phyloP scores from a whole-genome alignment of 1,284 basidiomycete species.

The Puccinia horiana region DNA sequence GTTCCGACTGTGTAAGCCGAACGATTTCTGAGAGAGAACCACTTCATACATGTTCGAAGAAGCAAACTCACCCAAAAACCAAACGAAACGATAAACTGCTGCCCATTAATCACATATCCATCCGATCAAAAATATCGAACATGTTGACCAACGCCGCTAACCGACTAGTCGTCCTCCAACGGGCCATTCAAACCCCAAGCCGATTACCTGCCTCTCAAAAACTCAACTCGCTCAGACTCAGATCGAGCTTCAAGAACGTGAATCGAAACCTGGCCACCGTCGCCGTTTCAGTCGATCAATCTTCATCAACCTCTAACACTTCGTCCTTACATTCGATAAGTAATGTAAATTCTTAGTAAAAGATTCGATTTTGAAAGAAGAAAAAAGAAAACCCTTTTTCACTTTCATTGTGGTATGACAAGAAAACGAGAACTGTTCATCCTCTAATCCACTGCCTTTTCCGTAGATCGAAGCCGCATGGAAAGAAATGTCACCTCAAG shows the following conservation, averaged over 20 bases:
- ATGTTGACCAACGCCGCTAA: conserved; percentile 20
- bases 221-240: not conserved
- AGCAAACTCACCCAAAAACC: too few relatives aligned
- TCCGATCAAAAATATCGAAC: not conserved
- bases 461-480: conserved; percentile 50
- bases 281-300: conserved; percentile 27
- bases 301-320: not conserved
- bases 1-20: not conserved
- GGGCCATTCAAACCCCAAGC: not conserved
- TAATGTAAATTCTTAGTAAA: conserved; percentile 8
- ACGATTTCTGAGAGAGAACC: too few relatives aligned
- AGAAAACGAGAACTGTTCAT: not conserved
- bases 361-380: not conserved
- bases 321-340: conserved; percentile 29
- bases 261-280: conserved; percentile 9
- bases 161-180: conserved; percentile 16
- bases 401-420: not conserved
- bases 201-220: conserved; percentile 15
- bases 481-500: conserved; percentile 49
- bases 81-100: not conserved
- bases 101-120: not conserved
- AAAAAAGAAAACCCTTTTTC: not conserved
- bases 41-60: not conserved
- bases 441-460: not conserved
- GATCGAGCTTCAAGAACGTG: not conserved